phyloP scores from a whole-genome alignment of 257 asterid species.

The Coffea canephora region DNA sequence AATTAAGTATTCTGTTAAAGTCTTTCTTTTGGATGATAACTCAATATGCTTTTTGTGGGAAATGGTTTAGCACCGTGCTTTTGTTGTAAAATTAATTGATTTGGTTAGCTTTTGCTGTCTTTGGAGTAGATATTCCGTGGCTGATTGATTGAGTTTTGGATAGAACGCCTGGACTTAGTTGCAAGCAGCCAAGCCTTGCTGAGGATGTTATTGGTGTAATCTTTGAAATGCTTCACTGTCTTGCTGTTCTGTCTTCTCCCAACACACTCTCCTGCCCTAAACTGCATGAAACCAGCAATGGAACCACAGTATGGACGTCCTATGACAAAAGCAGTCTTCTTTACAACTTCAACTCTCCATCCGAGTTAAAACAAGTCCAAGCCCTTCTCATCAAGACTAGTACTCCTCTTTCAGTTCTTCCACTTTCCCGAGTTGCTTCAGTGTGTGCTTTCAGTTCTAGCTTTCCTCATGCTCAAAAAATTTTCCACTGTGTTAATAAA shows the following conservation, averaged over 20 bases:
- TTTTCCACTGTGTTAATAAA: conserved; percentile 28
- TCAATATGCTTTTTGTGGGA: not conserved
- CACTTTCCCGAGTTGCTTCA: conserved; percentile 52
- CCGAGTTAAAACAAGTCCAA: conserved; percentile 55
- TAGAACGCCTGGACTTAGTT: not conserved
- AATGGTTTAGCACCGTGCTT: not conserved
- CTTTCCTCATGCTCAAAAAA: conserved; percentile 50
- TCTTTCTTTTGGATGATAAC: not conserved
- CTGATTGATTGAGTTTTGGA: not conserved
- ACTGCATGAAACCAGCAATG: not conserved
- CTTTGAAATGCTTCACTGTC: conserved; percentile 8
- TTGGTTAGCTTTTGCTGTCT: not conserved
- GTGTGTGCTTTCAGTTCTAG: conserved; percentile 60
- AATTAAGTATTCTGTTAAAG: not conserved
- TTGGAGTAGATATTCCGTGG: not conserved
- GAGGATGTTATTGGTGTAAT: not conserved
- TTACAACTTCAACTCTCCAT: conserved; percentile 35
- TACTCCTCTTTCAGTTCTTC: conserved; percentile 45
- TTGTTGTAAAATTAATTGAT: not conserved
- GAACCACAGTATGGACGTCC: conserved; percentile 7
- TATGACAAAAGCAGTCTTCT: conserved; percentile 18
- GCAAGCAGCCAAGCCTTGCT: not conserved
- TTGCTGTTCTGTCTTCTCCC: conserved; percentile 6
- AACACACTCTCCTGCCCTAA: conserved; percentile 5
- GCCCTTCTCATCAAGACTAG: conserved; percentile 42